A percentile compares a stretch with the other conserved stretches of the same genome.
Evolutionary conservation across 2,329 filamentous ascomycete species (phyloP).

Genomic region (Amauroascus verrucosus): DNA sequence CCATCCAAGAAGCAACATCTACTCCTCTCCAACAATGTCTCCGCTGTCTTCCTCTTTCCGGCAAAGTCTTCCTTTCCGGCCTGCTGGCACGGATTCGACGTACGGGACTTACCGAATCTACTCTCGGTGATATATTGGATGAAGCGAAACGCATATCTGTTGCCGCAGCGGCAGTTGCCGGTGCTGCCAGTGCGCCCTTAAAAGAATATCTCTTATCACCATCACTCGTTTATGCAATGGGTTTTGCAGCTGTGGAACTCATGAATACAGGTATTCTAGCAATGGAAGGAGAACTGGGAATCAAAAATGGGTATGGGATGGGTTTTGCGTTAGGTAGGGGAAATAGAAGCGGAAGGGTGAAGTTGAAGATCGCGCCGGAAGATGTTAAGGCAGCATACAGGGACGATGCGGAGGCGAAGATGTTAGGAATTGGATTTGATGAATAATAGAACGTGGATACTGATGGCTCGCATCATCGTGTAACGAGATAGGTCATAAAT

Average conservation of each 20-base stretch:
- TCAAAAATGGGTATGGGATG: slow-evolving; percentile 20
- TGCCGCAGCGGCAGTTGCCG: slow-evolving; percentile 35
- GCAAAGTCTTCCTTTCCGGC: slow-evolving; percentile 77
- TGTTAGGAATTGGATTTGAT: slow-evolving; percentile 53
- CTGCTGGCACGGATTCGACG: slow-evolving; percentile 68
- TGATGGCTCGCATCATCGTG: not conserved
- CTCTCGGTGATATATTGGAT: slow-evolving; percentile 79
- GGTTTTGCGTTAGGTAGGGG: slow-evolving; percentile 51
- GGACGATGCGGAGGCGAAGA: slow-evolving; percentile 78
- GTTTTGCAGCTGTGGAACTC: slow-evolving; percentile 67
- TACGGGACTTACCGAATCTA: slow-evolving; percentile 76
- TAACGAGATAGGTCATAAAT: not conserved
- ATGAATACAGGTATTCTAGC: slow-evolving; percentile 81
- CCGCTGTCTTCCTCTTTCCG: slow-evolving; percentile 65
- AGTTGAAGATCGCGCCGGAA: slow-evolving; percentile 78
- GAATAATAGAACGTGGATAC: not conserved
- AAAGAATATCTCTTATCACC: slow-evolving; percentile 48
- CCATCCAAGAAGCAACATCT: slow-evolving; percentile 88
- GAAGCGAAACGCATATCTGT: slow-evolving; percentile 62
- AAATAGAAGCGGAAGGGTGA: slow-evolving; percentile 77
- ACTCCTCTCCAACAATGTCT: slow-evolving; percentile 86
- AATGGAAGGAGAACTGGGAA: slow-evolving; percentile 48
- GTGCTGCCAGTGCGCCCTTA: slow-evolving; percentile 48
- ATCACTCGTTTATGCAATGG: slow-evolving; percentile 48
- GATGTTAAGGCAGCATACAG: slow-evolving; percentile 80